phyloP scores from a whole-genome alignment of 345 rosid species.

The Acer negundo region DNA sequence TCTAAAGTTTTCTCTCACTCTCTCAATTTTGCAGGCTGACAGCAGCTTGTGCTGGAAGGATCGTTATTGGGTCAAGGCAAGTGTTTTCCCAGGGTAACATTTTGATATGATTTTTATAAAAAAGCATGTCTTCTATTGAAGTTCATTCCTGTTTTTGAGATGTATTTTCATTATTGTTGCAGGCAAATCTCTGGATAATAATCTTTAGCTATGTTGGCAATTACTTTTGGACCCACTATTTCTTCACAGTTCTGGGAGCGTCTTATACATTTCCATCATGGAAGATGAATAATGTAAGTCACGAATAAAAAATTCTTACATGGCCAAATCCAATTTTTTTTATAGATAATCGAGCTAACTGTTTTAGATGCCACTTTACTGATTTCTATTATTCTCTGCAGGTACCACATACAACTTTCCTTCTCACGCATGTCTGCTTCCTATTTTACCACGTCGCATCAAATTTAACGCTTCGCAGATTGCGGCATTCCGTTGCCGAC shows the following conservation, averaged over 20 bases:
- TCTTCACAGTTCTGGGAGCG: conserved; percentile 96
- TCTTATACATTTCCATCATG: conserved; percentile 98
- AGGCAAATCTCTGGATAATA: conserved; percentile 93
- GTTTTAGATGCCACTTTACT: conserved; percentile 6
- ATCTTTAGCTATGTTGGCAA: conserved; percentile 94
- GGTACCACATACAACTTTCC: conserved; percentile 99
- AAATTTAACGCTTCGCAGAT: conserved; percentile 88
- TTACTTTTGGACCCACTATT: conserved; percentile 99
- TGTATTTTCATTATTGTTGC: conserved; percentile 30
- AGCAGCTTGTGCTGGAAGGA: conserved; percentile 64
- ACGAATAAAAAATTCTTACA: conserved; percentile 3
- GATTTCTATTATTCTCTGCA: conserved; percentile 34
- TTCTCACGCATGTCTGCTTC: conserved; percentile 91
- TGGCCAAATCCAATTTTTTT: not conserved
- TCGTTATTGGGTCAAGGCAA: conserved; percentile 97
- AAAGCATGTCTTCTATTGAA: not conserved
- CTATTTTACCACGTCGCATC: conserved; percentile 90
- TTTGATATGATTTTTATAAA: not conserved
- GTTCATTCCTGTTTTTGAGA: conserved; percentile 17
- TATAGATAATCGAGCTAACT: not conserved
- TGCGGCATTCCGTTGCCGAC: conserved; percentile 62
- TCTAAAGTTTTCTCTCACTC: not conserved
- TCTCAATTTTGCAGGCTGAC: conserved; percentile 62
- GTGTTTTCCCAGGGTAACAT: conserved; percentile 26
- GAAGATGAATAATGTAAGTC: conserved; percentile 94